These are phyloP conservation scores for Cercospora beticola DNA, from an alignment of 2,329 filamentous ascomycete genomes.

Conservation along the genomic window DNA sequence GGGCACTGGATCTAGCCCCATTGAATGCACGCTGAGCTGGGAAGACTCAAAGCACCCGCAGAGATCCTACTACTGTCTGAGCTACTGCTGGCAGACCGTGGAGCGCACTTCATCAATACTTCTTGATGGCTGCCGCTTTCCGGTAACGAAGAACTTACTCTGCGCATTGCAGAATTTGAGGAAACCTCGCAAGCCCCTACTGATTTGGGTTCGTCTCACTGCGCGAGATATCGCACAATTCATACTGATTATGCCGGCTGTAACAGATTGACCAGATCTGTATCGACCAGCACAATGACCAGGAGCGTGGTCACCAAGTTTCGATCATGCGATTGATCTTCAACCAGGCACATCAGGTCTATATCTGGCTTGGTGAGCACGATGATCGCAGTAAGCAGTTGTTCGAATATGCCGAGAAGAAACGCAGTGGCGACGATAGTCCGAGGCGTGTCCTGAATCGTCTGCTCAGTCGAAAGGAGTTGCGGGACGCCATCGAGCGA, in stretches of 20 bases:
- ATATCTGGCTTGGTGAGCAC: slow-evolving; percentile 34
- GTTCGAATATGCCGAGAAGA: slow-evolving; percentile 32
- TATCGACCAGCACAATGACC: slow-evolving; percentile 38
- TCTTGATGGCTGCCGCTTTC: slow-evolving; percentile 32
- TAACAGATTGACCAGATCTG: slow-evolving; percentile 32
- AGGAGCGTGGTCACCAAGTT: slow-evolving; percentile 38
- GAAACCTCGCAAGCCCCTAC: slow-evolving; percentile 30
- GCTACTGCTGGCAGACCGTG: slow-evolving; percentile 34
- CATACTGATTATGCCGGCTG: not conserved
- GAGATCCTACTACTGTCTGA: slow-evolving; percentile 30
- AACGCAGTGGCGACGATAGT: slow-evolving; percentile 24
- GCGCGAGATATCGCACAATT: not conserved
- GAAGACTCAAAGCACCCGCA: slow-evolving; percentile 28
- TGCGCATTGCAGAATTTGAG: slow-evolving; percentile 28
- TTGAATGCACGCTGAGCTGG: slow-evolving; percentile 29
- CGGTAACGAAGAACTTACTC: slow-evolving; percentile 34
- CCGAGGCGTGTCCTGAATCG: slow-evolving; percentile 21
- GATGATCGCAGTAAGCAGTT: slow-evolving; percentile 32
- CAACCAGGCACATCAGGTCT: slow-evolving; percentile 29
- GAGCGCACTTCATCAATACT: slow-evolving; percentile 30
- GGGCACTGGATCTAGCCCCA: slow-evolving; percentile 23
- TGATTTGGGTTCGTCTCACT: slow-evolving; percentile 32
- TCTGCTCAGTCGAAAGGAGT: slow-evolving; percentile 27
- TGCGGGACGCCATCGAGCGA: slow-evolving; percentile 33
- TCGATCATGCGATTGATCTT: slow-evolving; percentile 41